These are phyloP conservation scores for Pezicula neosporulosa DNA, from an alignment of 2,329 filamentous ascomycete genomes.

Conservation along the genomic window DNA sequence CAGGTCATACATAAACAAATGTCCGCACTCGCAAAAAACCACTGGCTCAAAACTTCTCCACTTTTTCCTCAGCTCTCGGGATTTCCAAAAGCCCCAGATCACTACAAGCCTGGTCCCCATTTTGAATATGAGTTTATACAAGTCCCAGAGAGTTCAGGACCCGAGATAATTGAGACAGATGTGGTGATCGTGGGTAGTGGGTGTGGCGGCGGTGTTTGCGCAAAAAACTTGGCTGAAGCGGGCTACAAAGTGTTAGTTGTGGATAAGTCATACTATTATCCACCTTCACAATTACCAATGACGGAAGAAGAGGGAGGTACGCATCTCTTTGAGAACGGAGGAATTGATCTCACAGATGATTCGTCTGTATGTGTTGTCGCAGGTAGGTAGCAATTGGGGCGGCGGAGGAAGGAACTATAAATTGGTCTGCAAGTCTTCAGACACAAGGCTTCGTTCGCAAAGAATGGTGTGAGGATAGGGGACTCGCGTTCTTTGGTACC, in stretches of 20 bases:
- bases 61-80: slow-evolving; percentile 52
- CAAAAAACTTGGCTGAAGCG: slow-evolving; percentile 76
- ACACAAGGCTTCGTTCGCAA: slow-evolving; percentile 73
- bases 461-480: slow-evolving; percentile 70
- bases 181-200: slow-evolving; percentile 84
- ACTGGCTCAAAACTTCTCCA: slow-evolving; percentile 45
- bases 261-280: slow-evolving; percentile 78
- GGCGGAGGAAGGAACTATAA: slow-evolving; percentile 83
- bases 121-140: slow-evolving; percentile 28
- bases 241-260: slow-evolving; percentile 75
- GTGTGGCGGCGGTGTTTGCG: slow-evolving; percentile 78
- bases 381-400: slow-evolving; percentile 73
- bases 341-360: slow-evolving; percentile 53
- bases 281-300: slow-evolving; percentile 73
- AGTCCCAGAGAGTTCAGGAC: slow-evolving; percentile 23
- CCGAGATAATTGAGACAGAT: slow-evolving; percentile 69
- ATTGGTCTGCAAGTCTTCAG: slow-evolving; percentile 68
- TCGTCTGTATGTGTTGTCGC: slow-evolving; percentile 58
- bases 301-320: slow-evolving; percentile 52
- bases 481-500: slow-evolving; percentile 71
- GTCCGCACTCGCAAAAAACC: slow-evolving; percentile 44
- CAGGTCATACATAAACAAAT: slow-evolving; percentile 54
- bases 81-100: slow-evolving; percentile 50
- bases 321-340: slow-evolving; percentile 69
- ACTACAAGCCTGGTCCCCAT: slow-evolving; percentile 33